Base-by-base conservation (phyloP, 2,329 filamentous ascomycete species). In the Byssoonygena ceratinophila region DNA sequence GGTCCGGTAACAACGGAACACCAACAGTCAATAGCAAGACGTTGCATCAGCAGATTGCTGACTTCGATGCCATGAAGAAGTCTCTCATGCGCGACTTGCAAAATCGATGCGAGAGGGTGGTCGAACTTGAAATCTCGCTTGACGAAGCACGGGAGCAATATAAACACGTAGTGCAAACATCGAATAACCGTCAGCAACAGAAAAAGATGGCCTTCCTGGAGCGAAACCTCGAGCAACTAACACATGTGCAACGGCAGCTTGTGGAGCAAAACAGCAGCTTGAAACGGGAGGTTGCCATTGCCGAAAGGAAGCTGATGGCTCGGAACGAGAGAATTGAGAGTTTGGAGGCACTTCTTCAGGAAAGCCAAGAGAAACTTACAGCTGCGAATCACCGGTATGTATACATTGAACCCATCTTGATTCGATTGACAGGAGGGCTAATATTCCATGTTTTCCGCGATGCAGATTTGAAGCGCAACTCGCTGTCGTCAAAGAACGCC, bases 201-300 rank as follows among this genome's bases (percentile, higher is more conserved):
- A 98, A 98, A 85, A 98, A 98, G 80, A 97, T 98, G 87, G 94
- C 92, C 14, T 98, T 98, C 79, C 74, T 98, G 47, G 92, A 98
- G 75, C 85, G 92, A 66, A 98, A 98, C 68, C 81, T 98, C 37
- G 92, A 98, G 73, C 92, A 98, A 71, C 78, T 98, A 51, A 98
- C 92, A 2, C 88, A 95, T 65, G 92, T 98, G 51, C 92, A 98
- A 72, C 83, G 92, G 52, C 92, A 98, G 72, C 82, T 98, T 11
- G 92, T 98, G 29, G 92, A 98, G 74, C 92, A 98, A 71, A 98
- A 98, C 72, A 87, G 87, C 61, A 85, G 84, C 57, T 77, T 98
- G 64, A 98, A 98, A 82, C 97, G 98, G 77, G 92, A 98, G 72
- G 92, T 98, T 52, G 92, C 92, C 52, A 98, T 98, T 66, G 92